Evolutionary conservation across 1,284 basidiomycete species (phyloP), one percentile per base, ranked within the genome.

Genomic region (Takashimella tepidaria): DNA sequence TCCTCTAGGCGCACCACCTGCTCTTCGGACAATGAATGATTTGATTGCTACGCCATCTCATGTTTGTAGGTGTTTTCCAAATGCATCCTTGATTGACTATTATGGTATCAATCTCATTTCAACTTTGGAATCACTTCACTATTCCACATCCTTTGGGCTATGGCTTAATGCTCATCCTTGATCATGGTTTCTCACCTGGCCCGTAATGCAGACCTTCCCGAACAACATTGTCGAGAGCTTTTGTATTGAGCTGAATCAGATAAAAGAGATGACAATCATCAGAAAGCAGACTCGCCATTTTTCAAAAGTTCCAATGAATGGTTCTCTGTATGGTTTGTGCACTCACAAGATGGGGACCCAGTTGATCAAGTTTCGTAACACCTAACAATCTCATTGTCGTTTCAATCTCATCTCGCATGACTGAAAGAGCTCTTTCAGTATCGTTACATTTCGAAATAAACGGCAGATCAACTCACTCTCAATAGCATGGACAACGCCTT

Each of bases 371-470:
- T 45, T 77, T 82, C n/a, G 79, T 80, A 16, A 84, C 88, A 40
- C 92, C 92, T 3, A 92, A 73, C 21, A 90, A 78, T 52, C 83
- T 78, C 88, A 96, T 90, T 0, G 83, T 84, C 3, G 84, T 84
- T 42, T 84, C 72, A 40, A 95, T 88, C 77, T 96, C 92, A 47
- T 87, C 84, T 61, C 86, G 79, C 60, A 95, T 73, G 42, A 95
- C 87, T 63, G 53, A 10, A 40, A 23, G 21, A 55, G 42, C 24
- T 2, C 13, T 10, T 49, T 46, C 46, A 43, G 25, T n/a, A n/a
- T n/a, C n/a, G n/a, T n/a, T n/a, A n/a, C n/a, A n/a, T n/a, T n/a
- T n/a, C 45, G n/a, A 1, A 50, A 41, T 49, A 10, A 3, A 16
- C 11, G 11, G 11, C 11, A 4, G n/a, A 13, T 25, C 16, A 43